These are phyloP conservation scores for Leccinum aurantiacum DNA, from an alignment of 768 basidiomycete genomes.

Conservation along the genomic window DNA sequence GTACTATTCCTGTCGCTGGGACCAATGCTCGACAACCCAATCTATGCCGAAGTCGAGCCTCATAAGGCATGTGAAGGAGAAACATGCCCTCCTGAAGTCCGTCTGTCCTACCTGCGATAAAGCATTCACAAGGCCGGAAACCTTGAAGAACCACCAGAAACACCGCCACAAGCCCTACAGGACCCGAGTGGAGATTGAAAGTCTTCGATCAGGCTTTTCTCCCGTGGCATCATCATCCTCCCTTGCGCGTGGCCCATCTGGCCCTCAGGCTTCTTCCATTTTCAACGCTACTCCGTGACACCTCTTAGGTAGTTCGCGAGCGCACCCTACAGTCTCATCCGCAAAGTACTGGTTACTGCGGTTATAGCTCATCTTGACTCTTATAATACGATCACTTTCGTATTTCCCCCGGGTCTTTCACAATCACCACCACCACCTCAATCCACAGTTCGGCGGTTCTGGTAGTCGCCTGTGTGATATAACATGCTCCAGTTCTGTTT, in stretches of 20 bases:
- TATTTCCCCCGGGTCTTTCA: background rate
- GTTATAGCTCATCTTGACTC: background rate
- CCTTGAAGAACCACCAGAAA: background rate
- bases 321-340: background rate
- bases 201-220: background rate
- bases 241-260: background rate
- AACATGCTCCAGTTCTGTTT: no score
- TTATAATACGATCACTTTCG: background rate
- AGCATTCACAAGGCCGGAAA: constrained; percentile 6
- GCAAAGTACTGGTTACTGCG: background rate
- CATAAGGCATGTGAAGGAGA: constrained; percentile 4
- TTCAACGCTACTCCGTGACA: background rate
- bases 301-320: background rate
- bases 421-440: background rate
- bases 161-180: background rate
- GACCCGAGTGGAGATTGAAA: background rate
- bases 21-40: background rate
- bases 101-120: constrained; percentile 2
- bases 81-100: background rate
- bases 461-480: no score
- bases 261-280: background rate
- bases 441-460: no score
- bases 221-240: background rate
- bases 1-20: constrained; percentile 3
- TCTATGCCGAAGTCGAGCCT: constrained; percentile 8